These are phyloP conservation scores for Aspergillus aculeatinus DNA, from an alignment of 2,329 filamentous ascomycete species.

Conservation along the genomic window DNA sequence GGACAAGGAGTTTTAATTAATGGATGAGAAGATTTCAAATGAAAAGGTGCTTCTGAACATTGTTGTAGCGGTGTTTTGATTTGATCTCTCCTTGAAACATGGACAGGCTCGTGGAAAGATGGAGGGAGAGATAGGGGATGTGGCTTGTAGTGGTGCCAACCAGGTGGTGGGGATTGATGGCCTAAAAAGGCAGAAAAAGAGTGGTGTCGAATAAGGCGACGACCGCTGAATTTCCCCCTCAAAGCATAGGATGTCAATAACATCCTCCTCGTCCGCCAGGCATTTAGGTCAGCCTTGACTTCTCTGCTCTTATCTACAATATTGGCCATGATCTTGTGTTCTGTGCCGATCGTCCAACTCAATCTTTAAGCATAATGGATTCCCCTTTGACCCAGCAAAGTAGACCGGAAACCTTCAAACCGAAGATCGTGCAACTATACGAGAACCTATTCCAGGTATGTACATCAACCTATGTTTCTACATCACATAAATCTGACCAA, in stretches of 20 bases:
- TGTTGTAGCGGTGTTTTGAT: not conserved
- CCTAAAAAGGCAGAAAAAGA: slow-evolving; percentile 18
- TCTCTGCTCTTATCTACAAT: slow-evolving; percentile 13
- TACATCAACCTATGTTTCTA: slow-evolving; percentile 7
- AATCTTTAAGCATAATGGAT: slow-evolving; percentile 61
- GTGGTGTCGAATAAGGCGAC: slow-evolving; percentile 11
- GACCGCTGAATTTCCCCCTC: slow-evolving; percentile 1
- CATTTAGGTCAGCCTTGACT: not conserved
- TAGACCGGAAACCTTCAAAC: slow-evolving; percentile 85
- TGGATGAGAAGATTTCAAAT: not conserved
- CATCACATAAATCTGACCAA: slow-evolving; percentile 13
- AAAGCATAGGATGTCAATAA: not conserved
- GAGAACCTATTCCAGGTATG: slow-evolving; percentile 69
- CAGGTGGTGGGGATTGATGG: slow-evolving; percentile 8
- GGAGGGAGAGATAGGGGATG: not conserved
- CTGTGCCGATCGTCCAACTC: slow-evolving; percentile 13
- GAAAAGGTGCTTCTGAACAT: not conserved
- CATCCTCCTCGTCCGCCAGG: slow-evolving; percentile 1
- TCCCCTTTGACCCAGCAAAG: slow-evolving; percentile 92
- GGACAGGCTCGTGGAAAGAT: not conserved
- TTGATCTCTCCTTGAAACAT: not conserved
- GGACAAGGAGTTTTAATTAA: not conserved
- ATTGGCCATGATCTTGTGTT: slow-evolving; percentile 19
- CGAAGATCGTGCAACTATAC: slow-evolving; percentile 90
- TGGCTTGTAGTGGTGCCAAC: slow-evolving; percentile 7